A percentile compares a stretch with the other conserved stretches of the same genome.
Conservation (phyloP, 495 filamentous ascomycete species). For the Trypethelium eluteriae region DNA sequence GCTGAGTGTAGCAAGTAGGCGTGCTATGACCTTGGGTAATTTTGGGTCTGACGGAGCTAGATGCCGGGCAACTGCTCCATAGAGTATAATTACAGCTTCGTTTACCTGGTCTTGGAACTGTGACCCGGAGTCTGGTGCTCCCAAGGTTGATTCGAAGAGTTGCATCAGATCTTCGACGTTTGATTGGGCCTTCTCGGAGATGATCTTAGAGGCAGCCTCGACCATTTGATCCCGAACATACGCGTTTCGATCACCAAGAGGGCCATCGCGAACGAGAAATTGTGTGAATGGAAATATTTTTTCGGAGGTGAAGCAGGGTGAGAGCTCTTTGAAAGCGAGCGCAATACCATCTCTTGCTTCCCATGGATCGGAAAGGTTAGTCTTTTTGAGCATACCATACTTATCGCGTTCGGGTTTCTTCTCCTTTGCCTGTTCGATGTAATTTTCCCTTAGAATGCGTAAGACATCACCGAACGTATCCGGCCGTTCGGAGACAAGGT, state of each 20-base stretch:
- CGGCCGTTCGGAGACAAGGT: conserved; percentile 54
- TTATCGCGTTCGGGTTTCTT: conserved; percentile 74
- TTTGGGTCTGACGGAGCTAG: conserved; percentile 73
- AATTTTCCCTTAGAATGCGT: conserved; percentile 55
- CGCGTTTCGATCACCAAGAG: conserved; percentile 69
- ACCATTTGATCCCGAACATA: conserved; percentile 82
- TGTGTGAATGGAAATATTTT: conserved; percentile 68
- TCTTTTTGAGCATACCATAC: conserved; percentile 85
- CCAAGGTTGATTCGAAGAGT: conserved; percentile 76
- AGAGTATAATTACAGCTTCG: conserved; percentile 94
- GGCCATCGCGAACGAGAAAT: conserved; percentile 77
- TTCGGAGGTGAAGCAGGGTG: conserved; percentile 55
- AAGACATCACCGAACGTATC: conserved; percentile 51
- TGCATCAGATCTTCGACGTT: conserved; percentile 87
- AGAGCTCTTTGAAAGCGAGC: conserved; percentile 74
- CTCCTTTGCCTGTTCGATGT: conserved; percentile 70
- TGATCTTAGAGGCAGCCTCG: conserved; percentile 77
- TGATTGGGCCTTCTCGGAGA: conserved; percentile 66
- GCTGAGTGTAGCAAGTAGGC: conserved; percentile 74
- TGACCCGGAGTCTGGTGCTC: conserved; percentile 69
- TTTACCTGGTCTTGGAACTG: conserved; percentile 78
- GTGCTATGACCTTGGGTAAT: conserved; percentile 73
- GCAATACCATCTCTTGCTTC: conserved; percentile 81
- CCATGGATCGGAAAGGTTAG: conserved; percentile 79
- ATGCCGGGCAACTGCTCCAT: conserved; percentile 85